Evolutionary conservation across 768 basidiomycete genomes (phyloP).

Genomic region (Mycena rebaudengoi): DNA sequence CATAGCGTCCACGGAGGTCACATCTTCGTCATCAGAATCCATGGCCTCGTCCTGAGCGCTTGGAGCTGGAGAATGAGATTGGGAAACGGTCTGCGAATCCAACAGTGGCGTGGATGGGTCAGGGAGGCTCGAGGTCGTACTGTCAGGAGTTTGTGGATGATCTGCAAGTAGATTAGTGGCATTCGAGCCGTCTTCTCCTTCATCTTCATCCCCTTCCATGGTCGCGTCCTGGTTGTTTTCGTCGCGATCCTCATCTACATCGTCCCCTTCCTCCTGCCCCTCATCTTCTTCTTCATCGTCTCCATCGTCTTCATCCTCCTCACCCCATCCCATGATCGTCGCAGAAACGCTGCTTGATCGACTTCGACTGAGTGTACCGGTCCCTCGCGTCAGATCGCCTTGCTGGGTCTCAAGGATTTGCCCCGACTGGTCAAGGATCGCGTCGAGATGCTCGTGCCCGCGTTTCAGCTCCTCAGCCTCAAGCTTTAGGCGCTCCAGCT

Average conservation of each 20-base stretch:
- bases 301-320: constrained; percentile 47
- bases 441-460: constrained; percentile 88
- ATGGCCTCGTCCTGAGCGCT: not conserved
- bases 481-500: constrained; percentile 65
- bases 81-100: not conserved
- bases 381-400: constrained; percentile 66
- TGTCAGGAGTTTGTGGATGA: constrained; percentile 2
- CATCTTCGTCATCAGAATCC: constrained; percentile 14
- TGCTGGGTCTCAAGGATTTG: constrained; percentile 88
- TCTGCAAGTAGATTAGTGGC: constrained; percentile 2
- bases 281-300: constrained; percentile 39
- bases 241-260: constrained; percentile 41
- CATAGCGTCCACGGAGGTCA: constrained; percentile 21
- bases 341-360: constrained; percentile 62
- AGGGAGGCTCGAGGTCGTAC: constrained; percentile 5
- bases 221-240: constrained; percentile 14
- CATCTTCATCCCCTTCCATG: constrained; percentile 43
- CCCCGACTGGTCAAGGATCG: constrained; percentile 89
- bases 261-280: constrained; percentile 37
- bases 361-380: constrained; percentile 47
- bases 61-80: not conserved
- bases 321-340: constrained; percentile 46
- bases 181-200: not conserved
- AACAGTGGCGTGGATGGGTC: constrained; percentile 5
- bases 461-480: constrained; percentile 82